These are phyloP conservation scores for Kwoniella sp. DNA, from an alignment of 768 basidiomycete genomes.

Conservation along the genomic window DNA sequence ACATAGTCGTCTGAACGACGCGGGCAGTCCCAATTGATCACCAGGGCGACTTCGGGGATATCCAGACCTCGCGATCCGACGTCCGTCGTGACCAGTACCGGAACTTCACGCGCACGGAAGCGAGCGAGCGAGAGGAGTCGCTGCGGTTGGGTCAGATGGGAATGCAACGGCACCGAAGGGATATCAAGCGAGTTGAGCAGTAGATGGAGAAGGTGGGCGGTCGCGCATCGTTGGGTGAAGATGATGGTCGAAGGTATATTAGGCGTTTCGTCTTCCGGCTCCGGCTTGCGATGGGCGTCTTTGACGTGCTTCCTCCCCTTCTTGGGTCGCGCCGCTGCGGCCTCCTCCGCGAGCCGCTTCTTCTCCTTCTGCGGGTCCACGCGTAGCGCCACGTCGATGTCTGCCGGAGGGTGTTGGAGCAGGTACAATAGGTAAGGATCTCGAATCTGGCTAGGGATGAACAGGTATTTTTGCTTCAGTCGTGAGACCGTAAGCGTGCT, in stretches of 20 bases:
- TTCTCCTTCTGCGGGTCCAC: constrained; percentile 43
- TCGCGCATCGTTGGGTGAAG: constrained; percentile 78
- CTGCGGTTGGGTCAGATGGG: constrained; percentile 86
- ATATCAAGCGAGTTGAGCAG: constrained; percentile 74
- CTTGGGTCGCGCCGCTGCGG: constrained; percentile 5
- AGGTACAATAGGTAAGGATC: constrained; percentile 87
- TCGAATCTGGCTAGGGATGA: constrained; percentile 90
- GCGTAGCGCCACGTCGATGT: constrained; percentile 63
- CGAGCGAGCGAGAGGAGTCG: constrained; percentile 75
- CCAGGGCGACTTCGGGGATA: constrained; percentile 91
- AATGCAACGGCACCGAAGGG: constrained; percentile 84
- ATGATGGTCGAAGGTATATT: constrained; percentile 95
- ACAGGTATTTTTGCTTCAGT: constrained; percentile 80
- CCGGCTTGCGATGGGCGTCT: constrained; percentile 50
- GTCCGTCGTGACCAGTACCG: constrained; percentile 89
- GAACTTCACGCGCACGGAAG: constrained; percentile 80
- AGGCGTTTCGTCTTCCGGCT: constrained; percentile 53
- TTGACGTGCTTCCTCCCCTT: constrained; percentile 30
- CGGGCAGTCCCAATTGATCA: constrained; percentile 96
- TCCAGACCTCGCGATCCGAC: constrained; percentile 93
- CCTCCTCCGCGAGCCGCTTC: constrained; percentile 18
- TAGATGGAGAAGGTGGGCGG: constrained; percentile 72
- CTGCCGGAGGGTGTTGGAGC: constrained; percentile 80
- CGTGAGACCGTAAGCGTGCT: constrained; percentile 87
- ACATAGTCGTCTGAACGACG: constrained; percentile 80